phyloP scores from a whole-genome alignment of 2,329 filamentous ascomycete species.

The Coniella lustricola region DNA sequence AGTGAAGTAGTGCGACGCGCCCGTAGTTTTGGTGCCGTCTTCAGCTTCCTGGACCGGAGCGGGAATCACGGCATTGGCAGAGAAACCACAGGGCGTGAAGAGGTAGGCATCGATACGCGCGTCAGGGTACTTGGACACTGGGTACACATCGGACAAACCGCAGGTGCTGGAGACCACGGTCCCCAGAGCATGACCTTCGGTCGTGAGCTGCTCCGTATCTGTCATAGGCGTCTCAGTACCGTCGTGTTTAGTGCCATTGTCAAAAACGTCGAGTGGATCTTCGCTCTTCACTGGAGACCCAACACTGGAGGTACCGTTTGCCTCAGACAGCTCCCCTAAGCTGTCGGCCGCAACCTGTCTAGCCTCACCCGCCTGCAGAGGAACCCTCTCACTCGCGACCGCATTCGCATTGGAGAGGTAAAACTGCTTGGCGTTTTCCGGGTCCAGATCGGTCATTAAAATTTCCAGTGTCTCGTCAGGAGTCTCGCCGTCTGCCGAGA shows the following conservation, averaged over 20 bases:
- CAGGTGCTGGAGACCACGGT: conserved; percentile 87
- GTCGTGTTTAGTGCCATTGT: conserved; percentile 48
- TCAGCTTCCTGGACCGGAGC: conserved; percentile 48
- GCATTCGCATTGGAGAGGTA: conserved; percentile 70
- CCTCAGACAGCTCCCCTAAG: conserved; percentile 44
- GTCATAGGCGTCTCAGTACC: conserved; percentile 51
- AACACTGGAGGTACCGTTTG: conserved; percentile 26
- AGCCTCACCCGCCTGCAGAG: conserved; percentile 58
- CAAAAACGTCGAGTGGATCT: conserved; percentile 72
- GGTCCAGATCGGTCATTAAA: conserved; percentile 65
- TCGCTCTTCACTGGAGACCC: conserved; percentile 33
- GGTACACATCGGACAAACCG: conserved; percentile 84
- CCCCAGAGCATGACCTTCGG: conserved; percentile 88
- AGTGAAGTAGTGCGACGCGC: conserved; percentile 81
- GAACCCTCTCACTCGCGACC: conserved; percentile 76
- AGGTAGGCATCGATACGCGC: conserved; percentile 92
- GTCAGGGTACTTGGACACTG: conserved; percentile 79
- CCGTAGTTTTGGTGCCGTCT: conserved; percentile 30
- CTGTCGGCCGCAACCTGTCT: conserved; percentile 53
- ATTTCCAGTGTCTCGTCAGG: conserved; percentile 73
- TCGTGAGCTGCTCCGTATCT: conserved; percentile 70
- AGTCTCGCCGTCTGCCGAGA: conserved; percentile 32
- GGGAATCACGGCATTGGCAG: conserved; percentile 91
- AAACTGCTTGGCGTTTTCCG: conserved; percentile 63
- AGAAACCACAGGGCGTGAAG: conserved; percentile 95